These are phyloP conservation scores for Xylaria sp. DNA, from an alignment of 2,329 filamentous ascomycete species.

Conservation along the genomic window DNA sequence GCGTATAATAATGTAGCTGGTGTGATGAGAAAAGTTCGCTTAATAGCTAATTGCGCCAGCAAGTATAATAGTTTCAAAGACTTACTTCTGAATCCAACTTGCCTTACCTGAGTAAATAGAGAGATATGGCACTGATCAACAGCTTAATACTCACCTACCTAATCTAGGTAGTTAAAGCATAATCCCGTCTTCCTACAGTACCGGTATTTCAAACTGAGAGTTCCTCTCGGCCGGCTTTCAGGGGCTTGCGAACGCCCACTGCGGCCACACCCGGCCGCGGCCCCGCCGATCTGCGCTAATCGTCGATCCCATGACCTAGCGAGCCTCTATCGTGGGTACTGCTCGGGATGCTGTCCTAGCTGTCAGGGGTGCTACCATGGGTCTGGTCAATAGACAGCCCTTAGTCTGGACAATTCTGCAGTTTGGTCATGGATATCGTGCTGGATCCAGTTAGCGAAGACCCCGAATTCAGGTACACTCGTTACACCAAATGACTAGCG, in stretches of 20 bases:
- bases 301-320: neutral
- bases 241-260: slow-evolving; percentile 9
- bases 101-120: no score
- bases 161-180: neutral
- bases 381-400: slow-evolving; percentile 2
- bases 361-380: neutral
- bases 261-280: neutral
- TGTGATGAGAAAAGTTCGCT: neutral
- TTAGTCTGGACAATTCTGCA: slow-evolving; percentile 4
- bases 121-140: no score
- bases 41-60: neutral
- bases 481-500: neutral
- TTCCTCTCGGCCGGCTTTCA: slow-evolving; percentile 7
- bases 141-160: no score
- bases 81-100: no score
- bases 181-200: neutral
- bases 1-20: neutral
- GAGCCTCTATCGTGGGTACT: neutral
- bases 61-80: no score
- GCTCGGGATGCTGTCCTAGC: no score
- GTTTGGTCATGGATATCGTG: neutral
- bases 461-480: slow-evolving; percentile 3
- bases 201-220: neutral
- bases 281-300: slow-evolving; percentile 25
- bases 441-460: slow-evolving; percentile 1